A percentile compares a stretch with the other conserved stretches of the same genome.
These are phyloP conservation scores for Leersia perrieri DNA, from an alignment of 176 grass and related monocot genomes.

Conservation along the genomic window DNA sequence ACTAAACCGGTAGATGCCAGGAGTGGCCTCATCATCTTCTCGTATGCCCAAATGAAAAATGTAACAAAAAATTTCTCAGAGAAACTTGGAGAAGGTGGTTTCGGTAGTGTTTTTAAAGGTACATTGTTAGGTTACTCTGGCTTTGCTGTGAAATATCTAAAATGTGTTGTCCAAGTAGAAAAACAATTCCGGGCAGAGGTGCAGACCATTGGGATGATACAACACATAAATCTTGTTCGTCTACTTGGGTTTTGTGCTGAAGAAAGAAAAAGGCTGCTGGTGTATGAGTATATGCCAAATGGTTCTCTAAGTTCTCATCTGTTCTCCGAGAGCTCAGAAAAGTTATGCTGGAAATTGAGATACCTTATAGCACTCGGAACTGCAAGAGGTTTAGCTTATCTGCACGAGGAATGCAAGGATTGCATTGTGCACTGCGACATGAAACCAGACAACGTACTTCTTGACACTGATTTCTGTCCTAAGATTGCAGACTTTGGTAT, in stretches of 20 bases:
- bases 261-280: neutral
- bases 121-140: neutral
- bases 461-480: constrained; percentile 21
- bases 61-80: constrained; percentile 28
- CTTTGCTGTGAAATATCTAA: constrained; percentile 35
- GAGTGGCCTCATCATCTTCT: constrained; percentile 2
- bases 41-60: constrained; percentile 5
- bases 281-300: constrained; percentile 45
- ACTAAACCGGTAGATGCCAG: neutral
- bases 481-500: constrained; percentile 42
- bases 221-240: constrained; percentile 41
- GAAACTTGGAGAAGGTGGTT: constrained; percentile 43
- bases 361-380: constrained; percentile 19
- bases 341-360: constrained; percentile 31
- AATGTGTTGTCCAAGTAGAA: constrained; percentile 5
- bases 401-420: constrained; percentile 38
- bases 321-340: neutral
- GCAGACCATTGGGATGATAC: constrained; percentile 46
- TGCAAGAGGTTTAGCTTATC: constrained; percentile 45
- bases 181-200: constrained; percentile 52
- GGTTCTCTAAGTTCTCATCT: constrained; percentile 37
- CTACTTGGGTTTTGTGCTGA: constrained; percentile 41
- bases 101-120: constrained; percentile 46
- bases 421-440: constrained; percentile 28
- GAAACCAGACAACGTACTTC: constrained; percentile 34